Evolutionary conservation across 352 stramenopile species (phyloP), one percentile per base, ranked within the genome.

Genomic region (Phytophthora chlamydospora): DNA sequence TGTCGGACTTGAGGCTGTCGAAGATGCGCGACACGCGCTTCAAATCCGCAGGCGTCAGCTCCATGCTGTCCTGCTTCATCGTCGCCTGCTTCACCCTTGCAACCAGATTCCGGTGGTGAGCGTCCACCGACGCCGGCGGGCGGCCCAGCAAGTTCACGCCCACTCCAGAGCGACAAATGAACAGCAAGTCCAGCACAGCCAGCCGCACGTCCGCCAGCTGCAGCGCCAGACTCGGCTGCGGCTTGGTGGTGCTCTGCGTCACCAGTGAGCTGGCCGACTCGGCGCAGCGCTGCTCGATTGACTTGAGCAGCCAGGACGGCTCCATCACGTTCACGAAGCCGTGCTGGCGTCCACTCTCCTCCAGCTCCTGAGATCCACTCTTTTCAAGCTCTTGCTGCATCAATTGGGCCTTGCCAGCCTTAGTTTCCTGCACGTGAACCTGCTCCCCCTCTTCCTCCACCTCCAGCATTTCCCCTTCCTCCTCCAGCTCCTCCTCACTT

Each of bases 291-390:
- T 90, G 66, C 33, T 89, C 74, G 33, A 93, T 81, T 5, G 79
- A 89, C n/a, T 77, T 66, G 35, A 93, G 59, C 13, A 93, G 66
- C 83, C 83, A 93, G 59, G 81, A 83, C 32, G 76, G 54, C 42
- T 89, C 62, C 83, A 93, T 91, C 24, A 90, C 71, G 57, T 92
- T 73, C n/a, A 92, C 81, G 48, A 90, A 89, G 3, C 71, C 68
- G 52, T 76, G 69, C 2, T 71, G 54, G 2, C 68, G 64, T 16
- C 34, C 13, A 8, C 12, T 27, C 10, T 54, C 21, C 21, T 24
- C 21, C 21, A 24, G 21, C 21, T 24, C 21, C 21, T 24, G 21
- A 24, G 21, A 24, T 24, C 21, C 47, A 6, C 11, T 46, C 0
- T 63, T 38, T 0, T 44, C 39, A 0, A 63, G 46, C 0, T 63